Base-by-base conservation (phyloP, 345 rosid genomes). In the Aurinia saxatilis region DNA sequence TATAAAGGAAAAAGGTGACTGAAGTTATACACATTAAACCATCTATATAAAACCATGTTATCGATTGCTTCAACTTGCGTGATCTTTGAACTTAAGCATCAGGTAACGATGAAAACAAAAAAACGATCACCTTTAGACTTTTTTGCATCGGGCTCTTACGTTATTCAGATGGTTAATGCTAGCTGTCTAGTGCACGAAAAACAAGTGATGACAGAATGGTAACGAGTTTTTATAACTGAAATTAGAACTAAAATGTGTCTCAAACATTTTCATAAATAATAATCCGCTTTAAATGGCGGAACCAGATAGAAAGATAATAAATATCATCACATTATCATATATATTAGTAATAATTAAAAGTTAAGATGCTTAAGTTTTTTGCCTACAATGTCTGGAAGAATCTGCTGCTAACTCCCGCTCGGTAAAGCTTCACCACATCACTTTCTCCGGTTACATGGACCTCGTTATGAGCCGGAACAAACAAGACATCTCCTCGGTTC, bases 391-490 rank as follows among this genome's bases (percentile, higher is more conserved):
- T 60, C 64, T 82, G 91, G 41, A 88, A 69, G 73, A 85, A 80
- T 73, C 82, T 73, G 74, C 85, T 78, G 59, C 82, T 87, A 30
- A 83, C 88, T 47, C 97, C 99, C 8, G 92, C 95, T 68, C 99
- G 80, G 50, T 86, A 90, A 62, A 90, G 39, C 63, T 73, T 84
- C 80, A 95, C 44, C 31, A 49, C 55, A 75, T 79, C 81, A 5
- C 86, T 73, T 45, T 68, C 18, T 27, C 92, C 72, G 7, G 71
- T 68, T 56, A 95, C 35, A 11, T 50, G 73, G 30, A 86, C 73
- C 81, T 82, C 81, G 0, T 48, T 73, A 45, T 81, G 42, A 18
- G 97, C 85, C 13, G 97, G 84, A 35, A 81, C 91, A 73, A 95
- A 95, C n/a, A 95, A 59, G 34, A 83, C 95, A 55, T 90, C 87